Evolutionary conservation across 805 yeast species (phyloP).

Genomic region (Metschnikowia sp.): DNA sequence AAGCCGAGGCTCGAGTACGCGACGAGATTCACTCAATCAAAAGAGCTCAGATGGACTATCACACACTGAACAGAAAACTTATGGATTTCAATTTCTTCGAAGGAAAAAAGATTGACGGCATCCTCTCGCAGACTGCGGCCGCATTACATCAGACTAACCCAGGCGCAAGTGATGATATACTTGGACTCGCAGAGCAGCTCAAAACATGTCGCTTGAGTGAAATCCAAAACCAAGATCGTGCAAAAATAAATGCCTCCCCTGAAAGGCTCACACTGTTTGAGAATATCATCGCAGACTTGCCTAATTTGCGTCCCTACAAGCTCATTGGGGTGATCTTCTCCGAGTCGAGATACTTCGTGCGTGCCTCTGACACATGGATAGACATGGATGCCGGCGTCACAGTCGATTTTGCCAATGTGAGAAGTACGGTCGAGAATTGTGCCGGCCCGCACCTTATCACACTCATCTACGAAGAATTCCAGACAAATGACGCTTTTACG

Average conservation of each 20-base stretch:
- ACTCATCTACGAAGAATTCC: conserved; percentile 12
- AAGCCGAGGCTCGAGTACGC: conserved; percentile 18
- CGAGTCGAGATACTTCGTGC: conserved; percentile 25
- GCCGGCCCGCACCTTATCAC: conserved; percentile 14
- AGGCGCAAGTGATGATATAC: conserved; percentile 21
- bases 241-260: conserved; percentile 16
- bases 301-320: conserved; percentile 20
- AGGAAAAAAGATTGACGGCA: conserved; percentile 33
- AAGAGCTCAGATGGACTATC: conserved; percentile 19
- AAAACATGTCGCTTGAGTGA: conserved; percentile 20
- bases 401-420: conserved; percentile 13
- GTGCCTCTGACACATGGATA: conserved; percentile 10
- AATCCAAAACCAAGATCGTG: conserved; percentile 19
- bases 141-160: conserved; percentile 20
- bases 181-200: conserved; percentile 19
- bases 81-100: conserved; percentile 36
- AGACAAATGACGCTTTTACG: background rate
- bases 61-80: conserved; percentile 22
- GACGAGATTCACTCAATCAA: conserved; percentile 19
- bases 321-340: conserved; percentile 32
- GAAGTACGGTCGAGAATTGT: conserved; percentile 5
- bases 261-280: conserved; percentile 8
- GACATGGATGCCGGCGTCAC: conserved; percentile 13
- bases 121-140: conserved; percentile 23
- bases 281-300: conserved; percentile 5